Conservation (phyloP, 2,329 filamentous ascomycete genomes). For the Fusarium tricinctum region DNA sequence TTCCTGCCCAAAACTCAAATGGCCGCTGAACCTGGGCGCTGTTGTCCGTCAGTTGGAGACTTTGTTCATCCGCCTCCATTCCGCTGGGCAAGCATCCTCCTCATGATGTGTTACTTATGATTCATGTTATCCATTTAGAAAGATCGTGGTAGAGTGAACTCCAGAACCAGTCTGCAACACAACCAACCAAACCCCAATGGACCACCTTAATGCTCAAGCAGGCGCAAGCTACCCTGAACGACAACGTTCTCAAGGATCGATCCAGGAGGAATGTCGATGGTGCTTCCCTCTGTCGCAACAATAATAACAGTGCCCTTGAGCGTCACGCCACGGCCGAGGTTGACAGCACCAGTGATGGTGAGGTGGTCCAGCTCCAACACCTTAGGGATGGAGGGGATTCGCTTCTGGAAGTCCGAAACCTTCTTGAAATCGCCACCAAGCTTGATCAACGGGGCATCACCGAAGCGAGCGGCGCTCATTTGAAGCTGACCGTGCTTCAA, state of each 20-base stretch:
- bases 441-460: conserved; percentile 98
- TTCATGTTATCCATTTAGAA: conserved; percentile 19
- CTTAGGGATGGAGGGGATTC: conserved; percentile 88
- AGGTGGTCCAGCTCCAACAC: conserved; percentile 94
- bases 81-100: conserved; percentile 9
- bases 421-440: conserved; percentile 99
- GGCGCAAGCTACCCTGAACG: conserved; percentile 92
- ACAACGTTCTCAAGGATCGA: conserved; percentile 99
- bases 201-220: conserved; percentile 72
- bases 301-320: conserved; percentile 99
- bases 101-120: conserved; percentile 4
- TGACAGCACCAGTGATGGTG: conserved; percentile 97
- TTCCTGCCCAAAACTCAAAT: conserved; percentile 9
- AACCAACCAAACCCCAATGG: conserved; percentile 12
- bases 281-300: conserved; percentile 96
- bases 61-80: conserved; percentile 14
- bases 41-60: conserved; percentile 11
- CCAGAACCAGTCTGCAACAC: conserved; percentile 15
- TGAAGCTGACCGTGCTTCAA: conserved; percentile 98
- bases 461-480: conserved; percentile 96
- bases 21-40: conserved; percentile 3
- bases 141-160: conserved; percentile 25
- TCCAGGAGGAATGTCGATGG: conserved; percentile 96
- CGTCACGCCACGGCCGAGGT: conserved; percentile 94
- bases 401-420: conserved; percentile 95